A percentile compares a stretch with the other conserved stretches of the same genome.
Evolutionary conservation across 106 monocot species (phyloP).

Genomic region (Acorus calamus): DNA sequence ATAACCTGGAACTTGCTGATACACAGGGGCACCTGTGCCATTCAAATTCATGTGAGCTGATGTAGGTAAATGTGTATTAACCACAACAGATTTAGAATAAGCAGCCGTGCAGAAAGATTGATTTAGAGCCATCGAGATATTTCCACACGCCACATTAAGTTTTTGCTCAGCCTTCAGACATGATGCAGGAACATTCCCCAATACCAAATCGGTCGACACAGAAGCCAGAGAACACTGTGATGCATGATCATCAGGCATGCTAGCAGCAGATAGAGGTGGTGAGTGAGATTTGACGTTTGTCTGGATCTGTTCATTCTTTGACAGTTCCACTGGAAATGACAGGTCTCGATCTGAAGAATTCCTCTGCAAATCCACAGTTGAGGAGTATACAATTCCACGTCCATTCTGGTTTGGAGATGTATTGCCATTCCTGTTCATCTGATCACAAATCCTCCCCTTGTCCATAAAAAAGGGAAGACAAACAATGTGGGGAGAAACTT

Average conservation of each 20-base stretch:
- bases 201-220: constrained; percentile 71
- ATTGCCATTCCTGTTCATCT: constrained; percentile 1
- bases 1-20: neutral
- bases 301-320: constrained; percentile 37
- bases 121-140: constrained; percentile 2
- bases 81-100: constrained; percentile 2
- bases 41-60: neutral
- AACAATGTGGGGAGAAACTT: constrained; percentile 18
- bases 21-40: constrained; percentile 1
- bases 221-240: constrained; percentile 52
- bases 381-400: constrained; percentile 1
- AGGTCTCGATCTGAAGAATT: constrained; percentile 17
- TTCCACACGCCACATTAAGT: constrained; percentile 10
- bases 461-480: constrained; percentile 27
- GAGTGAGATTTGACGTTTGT: constrained; percentile 10
- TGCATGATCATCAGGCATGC: constrained; percentile 21
- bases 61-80: neutral
- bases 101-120: constrained; percentile 5
- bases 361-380: constrained; percentile 13
- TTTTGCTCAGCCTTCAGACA: constrained; percentile 15
- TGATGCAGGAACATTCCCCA: constrained; percentile 33
- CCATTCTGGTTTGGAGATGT: constrained; percentile 10
- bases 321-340: constrained; percentile 17
- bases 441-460: constrained; percentile 8
- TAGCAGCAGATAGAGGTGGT: constrained; percentile 9